Evolutionary conservation across 352 stramenopile genomes (phyloP).

Genomic region (Pythium sp.): DNA sequence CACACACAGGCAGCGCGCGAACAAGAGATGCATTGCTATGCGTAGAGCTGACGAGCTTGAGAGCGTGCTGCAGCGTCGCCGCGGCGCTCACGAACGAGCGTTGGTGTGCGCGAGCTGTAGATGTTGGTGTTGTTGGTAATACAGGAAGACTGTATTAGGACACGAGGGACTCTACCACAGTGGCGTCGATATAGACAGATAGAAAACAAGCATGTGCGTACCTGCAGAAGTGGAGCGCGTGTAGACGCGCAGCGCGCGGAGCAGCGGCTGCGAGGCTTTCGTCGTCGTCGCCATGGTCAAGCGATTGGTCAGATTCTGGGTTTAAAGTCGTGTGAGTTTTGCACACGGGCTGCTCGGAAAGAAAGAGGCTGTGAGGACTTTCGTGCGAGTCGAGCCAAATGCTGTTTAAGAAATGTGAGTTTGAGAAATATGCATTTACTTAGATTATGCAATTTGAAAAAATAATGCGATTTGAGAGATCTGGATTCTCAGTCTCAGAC

Average conservation of each 20-base stretch:
- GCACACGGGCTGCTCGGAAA: too few relatives aligned
- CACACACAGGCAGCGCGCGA: background rate
- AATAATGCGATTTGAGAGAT: too few relatives aligned
- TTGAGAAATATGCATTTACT: too few relatives aligned
- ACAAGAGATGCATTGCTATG: background rate
- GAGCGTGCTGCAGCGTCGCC: conserved; percentile 5
- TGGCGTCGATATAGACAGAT: background rate
- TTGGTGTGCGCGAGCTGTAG: background rate
- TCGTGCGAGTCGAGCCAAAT: too few relatives aligned
- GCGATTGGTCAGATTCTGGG: too few relatives aligned
- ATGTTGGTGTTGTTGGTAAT: background rate
- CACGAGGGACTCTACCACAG: background rate
- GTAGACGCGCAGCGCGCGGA: background rate
- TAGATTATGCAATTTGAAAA: too few relatives aligned
- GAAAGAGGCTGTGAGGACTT: too few relatives aligned
- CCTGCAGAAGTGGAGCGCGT: background rate
- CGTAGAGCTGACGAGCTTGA: background rate
- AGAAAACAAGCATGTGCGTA: background rate
- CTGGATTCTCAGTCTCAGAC: too few relatives aligned
- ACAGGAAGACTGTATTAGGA: background rate
- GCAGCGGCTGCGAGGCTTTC: background rate
- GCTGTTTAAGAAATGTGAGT: too few relatives aligned
- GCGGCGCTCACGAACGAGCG: conserved; percentile 12
- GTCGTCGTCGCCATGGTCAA: conserved; percentile 2
- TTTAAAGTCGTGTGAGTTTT: too few relatives aligned